Evolutionary conservation across 129 eudicot genomes (phyloP), one percentile per base, ranked within the genome.

Genomic region (Artemisia argyi): DNA sequence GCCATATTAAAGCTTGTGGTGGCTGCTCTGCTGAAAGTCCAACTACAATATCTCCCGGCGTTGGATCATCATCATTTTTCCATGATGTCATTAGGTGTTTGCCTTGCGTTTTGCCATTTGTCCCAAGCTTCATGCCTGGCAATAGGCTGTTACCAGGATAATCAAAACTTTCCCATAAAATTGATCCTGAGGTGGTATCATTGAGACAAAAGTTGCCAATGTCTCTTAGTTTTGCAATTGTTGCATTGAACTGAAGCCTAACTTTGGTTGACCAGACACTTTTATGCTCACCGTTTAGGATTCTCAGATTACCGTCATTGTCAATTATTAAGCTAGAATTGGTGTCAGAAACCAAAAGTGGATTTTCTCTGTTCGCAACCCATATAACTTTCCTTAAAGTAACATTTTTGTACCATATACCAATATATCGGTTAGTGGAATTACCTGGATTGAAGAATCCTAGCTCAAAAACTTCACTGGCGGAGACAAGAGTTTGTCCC

Each of bases 321-420:
- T 58, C 76, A 3, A 76, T 76, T 10, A 26, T 22, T 66, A 76
- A 53, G 56, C 35, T 67, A 42, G 35, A 22, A 5, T 14, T 32
- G 5, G 10, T 22, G 68, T 76, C 74, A 7, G 52, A 44, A 59
- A 67, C 68, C 9, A 64, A 50, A 4, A 56, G 61, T 14, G 80
- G 80, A 24, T 58, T 76, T 12, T 76, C 52, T 58, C 80, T 68
- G 61, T 76, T 76, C 58, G 68, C 74, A 0, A 76, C 80, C 80
- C 80, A 76, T 6, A 76, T 22, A 16, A 22, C 42, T 66, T 48
- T 46, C 3, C 58, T 18, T 24, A 22, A 49, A 3, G 53, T 8
- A 22, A 47, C 9, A 22, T 44, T 22, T 59, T 22, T 59, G 26
- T 22, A 22, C 64, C 64, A 59, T 8, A 59, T 19, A 59, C 64